Conservation (phyloP, 2,329 filamentous ascomycete genomes). For the Phialemonium atrogriseum region DNA sequence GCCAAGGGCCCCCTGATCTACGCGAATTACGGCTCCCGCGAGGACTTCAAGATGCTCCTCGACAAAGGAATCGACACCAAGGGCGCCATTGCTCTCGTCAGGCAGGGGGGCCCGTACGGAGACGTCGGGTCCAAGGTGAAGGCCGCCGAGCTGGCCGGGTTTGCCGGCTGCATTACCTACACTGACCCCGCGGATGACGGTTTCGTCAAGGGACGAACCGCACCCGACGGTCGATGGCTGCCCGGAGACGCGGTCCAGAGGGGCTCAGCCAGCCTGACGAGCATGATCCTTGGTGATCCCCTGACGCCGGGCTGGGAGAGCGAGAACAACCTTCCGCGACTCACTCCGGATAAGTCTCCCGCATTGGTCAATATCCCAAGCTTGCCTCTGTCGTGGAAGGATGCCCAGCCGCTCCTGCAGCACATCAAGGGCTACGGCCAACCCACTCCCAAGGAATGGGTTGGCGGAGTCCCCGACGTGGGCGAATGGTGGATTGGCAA, state of each 20-base stretch:
- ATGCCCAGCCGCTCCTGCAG: slow-evolving; percentile 73
- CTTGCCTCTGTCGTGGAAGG: slow-evolving; percentile 80
- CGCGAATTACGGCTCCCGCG: slow-evolving; percentile 80
- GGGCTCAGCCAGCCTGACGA: slow-evolving; percentile 71
- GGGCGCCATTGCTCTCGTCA: slow-evolving; percentile 76
- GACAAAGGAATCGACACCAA: slow-evolving; percentile 65
- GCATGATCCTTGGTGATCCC: slow-evolving; percentile 82
- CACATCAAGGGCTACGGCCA: slow-evolving; percentile 68
- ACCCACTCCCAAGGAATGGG: slow-evolving; percentile 61
- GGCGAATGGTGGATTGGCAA: slow-evolving; percentile 81
- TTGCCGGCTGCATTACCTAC: slow-evolving; percentile 83
- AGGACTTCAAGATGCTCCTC: slow-evolving; percentile 69
- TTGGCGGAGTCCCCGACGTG: slow-evolving; percentile 67
- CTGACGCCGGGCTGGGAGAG: slow-evolving; percentile 83
- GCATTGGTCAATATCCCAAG: slow-evolving; percentile 81
- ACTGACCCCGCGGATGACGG: slow-evolving; percentile 84
- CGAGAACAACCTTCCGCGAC: slow-evolving; percentile 51
- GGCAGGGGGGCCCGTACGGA: slow-evolving; percentile 66
- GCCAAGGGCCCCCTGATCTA: slow-evolving; percentile 83
- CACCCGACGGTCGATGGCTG: slow-evolving; percentile 72
- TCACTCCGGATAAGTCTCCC: slow-evolving; percentile 60
- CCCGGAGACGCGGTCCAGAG: slow-evolving; percentile 76
- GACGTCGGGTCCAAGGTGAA: slow-evolving; percentile 79
- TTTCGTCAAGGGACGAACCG: slow-evolving; percentile 62
- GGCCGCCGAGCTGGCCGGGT: slow-evolving; percentile 79